Percentiles rank a stretch among this genome's conserved stretches.
These are phyloP conservation scores for Amaranthus hypochondriacus DNA, from an alignment of 148 eudicot species.

Conservation along the genomic window DNA sequence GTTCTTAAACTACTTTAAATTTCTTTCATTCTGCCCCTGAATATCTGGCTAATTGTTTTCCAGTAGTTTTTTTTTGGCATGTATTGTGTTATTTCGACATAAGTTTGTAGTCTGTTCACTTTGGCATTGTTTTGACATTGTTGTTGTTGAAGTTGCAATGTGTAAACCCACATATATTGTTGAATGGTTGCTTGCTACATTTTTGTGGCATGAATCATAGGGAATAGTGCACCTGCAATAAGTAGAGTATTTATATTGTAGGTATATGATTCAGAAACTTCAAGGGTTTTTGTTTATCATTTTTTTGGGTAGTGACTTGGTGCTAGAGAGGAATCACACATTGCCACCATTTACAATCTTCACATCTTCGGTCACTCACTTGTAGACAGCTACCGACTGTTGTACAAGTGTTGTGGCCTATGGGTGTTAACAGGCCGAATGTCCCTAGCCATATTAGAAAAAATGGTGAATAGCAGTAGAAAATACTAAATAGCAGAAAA, in stretches of 20 bases:
- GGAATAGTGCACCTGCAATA: background rate
- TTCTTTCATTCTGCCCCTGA: background rate
- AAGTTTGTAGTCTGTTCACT: background rate
- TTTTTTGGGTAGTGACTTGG: background rate
- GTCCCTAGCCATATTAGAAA: no score
- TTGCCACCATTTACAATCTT: background rate
- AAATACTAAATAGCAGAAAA: no score
- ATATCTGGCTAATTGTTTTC: background rate
- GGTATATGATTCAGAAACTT: background rate
- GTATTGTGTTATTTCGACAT: background rate
- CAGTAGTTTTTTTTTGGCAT: background rate
- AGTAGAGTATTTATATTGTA: background rate
- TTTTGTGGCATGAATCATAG: background rate
- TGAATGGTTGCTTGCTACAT: background rate
- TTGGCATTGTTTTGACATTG: background rate
- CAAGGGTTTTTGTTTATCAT: background rate
- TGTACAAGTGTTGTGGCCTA: no score
- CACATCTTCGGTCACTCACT: no score
- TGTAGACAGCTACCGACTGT: background rate
- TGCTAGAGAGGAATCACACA: background rate
- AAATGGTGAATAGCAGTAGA: no score
- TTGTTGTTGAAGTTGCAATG: background rate
- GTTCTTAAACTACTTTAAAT: conserved; percentile 10
- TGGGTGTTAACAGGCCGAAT: no score
- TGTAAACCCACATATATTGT: background rate